Conservation (phyloP, 2,329 filamentous ascomycete genomes). For the Coniella lustricola region DNA sequence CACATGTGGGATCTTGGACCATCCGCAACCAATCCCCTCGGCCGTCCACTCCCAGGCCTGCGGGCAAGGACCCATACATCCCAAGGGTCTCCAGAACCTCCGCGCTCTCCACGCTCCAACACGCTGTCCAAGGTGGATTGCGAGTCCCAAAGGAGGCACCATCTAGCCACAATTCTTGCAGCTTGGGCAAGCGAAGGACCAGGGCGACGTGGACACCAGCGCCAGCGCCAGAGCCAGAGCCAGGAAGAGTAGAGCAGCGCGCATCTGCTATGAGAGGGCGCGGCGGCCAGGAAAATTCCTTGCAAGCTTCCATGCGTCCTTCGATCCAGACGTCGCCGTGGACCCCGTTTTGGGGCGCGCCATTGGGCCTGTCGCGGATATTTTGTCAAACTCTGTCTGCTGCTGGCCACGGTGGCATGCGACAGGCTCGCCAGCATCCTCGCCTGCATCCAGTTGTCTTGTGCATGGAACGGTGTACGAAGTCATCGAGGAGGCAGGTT, state of each 20-base stretch:
- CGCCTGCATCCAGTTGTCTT: too few relatives aligned
- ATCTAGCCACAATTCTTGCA: neutral
- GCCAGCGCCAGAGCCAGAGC: too few relatives aligned
- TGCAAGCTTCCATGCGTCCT: neutral
- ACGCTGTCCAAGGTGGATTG: neutral
- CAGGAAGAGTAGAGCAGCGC: neutral
- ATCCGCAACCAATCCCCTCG: neutral
- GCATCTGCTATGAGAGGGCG: neutral
- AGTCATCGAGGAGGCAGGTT: too few relatives aligned
- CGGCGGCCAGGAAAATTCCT: neutral
- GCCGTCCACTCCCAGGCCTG: neutral
- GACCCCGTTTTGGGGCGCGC: too few relatives aligned
- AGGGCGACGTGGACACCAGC: slow-evolving; percentile 3
- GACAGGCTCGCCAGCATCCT: too few relatives aligned
- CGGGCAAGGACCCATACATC: neutral
- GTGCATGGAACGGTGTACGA: too few relatives aligned
- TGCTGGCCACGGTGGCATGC: too few relatives aligned
- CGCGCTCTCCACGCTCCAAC: neutral
- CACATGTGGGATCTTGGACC: neutral
- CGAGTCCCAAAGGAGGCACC: neutral
- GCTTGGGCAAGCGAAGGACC: neutral
- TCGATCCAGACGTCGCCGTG: neutral
- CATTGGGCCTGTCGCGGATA: too few relatives aligned
- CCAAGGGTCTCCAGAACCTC: neutral
- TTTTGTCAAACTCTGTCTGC: too few relatives aligned